Evolutionary conservation across 257 asterid genomes (phyloP), one percentile per base, ranked within the genome.

Genomic region (Gentiana straminea): DNA sequence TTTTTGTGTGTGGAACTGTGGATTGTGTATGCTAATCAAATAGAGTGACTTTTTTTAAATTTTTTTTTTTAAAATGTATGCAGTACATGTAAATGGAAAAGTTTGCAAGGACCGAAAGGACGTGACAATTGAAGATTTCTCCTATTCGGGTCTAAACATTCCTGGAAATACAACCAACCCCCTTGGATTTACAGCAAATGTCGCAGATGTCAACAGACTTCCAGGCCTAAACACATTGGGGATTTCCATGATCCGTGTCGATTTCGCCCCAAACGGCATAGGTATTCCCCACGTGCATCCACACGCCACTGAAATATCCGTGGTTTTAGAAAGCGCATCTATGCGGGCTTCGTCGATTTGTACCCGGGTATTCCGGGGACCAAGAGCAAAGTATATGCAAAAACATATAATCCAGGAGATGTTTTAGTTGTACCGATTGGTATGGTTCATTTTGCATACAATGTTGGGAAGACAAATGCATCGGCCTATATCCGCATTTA

Each of bases 61-160:
- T n/a, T n/a, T n/a, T n/a, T n/a, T n/a, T n/a, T n/a, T n/a, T n/a
- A n/a, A n/a, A n/a, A n/a, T n/a, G n/a, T n/a, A n/a, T n/a, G 59
- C 47, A 55, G 59, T 35, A 33, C 37, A 35, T 33, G 59, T 55
- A 47, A 55, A 55, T 38, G 59, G 59, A 6, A 55, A 55, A 55
- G 7, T 55, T n/a, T 55, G 59, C 59, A 55, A 55, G 59, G 41
- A 55, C 49, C 59, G 48, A 36, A 55, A 37, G 4, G n/a, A 8
- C 1, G 59, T 55, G 3, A 55, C 59, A 5, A 2, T 46, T 1
- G 59, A 55, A 55, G 59, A 55, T 39, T 55, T 55, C 46, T 5
- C 34, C 47, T 35, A 5, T 38, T 46, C 59, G 3, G 49, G 49
- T 7, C 41, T 55, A 12, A 33, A 55, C 33, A 55, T 13, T 13